Percentiles rank a stretch among this genome's conserved stretches.
Evolutionary conservation across 2,329 filamentous ascomycete species (phyloP).

Genomic region (Hypoxylon sp.): DNA sequence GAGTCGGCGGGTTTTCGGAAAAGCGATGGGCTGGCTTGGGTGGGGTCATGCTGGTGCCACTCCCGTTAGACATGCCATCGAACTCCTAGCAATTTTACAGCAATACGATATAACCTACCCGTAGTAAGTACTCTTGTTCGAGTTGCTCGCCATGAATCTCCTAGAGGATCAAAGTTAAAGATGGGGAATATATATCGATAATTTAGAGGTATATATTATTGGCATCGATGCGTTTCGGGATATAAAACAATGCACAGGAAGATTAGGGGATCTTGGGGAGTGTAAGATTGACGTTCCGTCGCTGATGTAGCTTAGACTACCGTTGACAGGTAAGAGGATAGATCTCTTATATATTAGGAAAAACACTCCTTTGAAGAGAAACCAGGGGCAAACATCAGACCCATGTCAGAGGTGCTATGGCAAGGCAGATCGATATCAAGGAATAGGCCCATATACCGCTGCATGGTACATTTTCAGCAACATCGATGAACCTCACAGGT

Average conservation of each 20-base stretch:
- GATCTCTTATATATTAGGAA: neutral
- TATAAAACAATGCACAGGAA: neutral
- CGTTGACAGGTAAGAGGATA: neutral
- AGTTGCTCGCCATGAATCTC: neutral
- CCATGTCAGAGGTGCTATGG: neutral
- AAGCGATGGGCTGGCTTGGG: slow-evolving; percentile 18
- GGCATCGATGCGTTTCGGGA: neutral
- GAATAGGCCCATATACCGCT: neutral
- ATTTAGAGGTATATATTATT: neutral
- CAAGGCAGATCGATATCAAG: neutral
- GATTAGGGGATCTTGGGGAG: neutral
- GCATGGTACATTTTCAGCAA: neutral
- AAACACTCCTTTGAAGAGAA: neutral
- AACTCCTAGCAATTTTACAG: neutral
- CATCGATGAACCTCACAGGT: neutral
- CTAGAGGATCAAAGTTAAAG: neutral
- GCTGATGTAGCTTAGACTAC: neutral
- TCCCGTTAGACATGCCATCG: neutral
- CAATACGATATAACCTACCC: neutral
- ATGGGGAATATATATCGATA: neutral
- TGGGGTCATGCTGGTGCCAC: slow-evolving; percentile 3
- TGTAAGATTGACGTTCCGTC: neutral
- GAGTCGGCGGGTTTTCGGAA: slow-evolving; percentile 12
- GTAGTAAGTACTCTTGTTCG: slow-evolving; percentile 6
- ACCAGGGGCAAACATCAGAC: neutral